These are phyloP conservation scores for Hyphopichia burtonii DNA, from an alignment of 1,139 yeast species.

Conservation along the genomic window DNA sequence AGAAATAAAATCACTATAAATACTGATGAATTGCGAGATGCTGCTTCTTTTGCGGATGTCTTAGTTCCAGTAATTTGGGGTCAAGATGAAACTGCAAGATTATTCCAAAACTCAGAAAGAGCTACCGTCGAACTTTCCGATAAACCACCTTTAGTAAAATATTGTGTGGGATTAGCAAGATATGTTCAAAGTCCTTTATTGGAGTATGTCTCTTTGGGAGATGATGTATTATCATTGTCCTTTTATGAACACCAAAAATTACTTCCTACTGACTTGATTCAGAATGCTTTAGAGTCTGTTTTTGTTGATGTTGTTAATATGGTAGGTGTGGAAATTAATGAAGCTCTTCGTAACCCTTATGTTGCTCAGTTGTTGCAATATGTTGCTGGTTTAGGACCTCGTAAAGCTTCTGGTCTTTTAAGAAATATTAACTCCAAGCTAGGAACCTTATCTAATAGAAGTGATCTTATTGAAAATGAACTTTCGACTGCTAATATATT, in stretches of 20 bases:
- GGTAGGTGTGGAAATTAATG: constrained; percentile 92
- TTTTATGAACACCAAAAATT: constrained; percentile 77
- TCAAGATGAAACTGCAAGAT: constrained; percentile 89
- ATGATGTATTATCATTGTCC: constrained; percentile 67
- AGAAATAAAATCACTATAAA: constrained; percentile 56
- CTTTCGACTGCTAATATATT: constrained; percentile 79
- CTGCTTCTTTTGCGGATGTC: constrained; percentile 38
- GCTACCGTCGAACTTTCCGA: constrained; percentile 85
- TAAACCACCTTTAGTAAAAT: constrained; percentile 77
- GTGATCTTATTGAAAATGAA: constrained; percentile 77
- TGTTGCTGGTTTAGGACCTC: constrained; percentile 90
- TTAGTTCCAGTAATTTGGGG: constrained; percentile 71
- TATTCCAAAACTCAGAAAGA: constrained; percentile 77
- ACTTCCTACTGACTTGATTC: constrained; percentile 61
- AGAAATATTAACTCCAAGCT: constrained; percentile 73
- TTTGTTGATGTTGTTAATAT: constrained; percentile 88
- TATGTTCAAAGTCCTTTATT: constrained; percentile 87
- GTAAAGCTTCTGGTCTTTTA: constrained; percentile 86
- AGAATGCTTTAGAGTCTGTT: constrained; percentile 71
- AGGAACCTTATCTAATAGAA: constrained; percentile 66
- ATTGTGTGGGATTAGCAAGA: constrained; percentile 86
- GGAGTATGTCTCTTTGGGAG: constrained; percentile 82
- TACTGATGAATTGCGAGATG: constrained; percentile 43
- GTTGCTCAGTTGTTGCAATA: constrained; percentile 70
- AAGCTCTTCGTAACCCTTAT: constrained; percentile 76